phyloP scores from a whole-genome alignment of 495 filamentous ascomycete genomes.

The Melanomma pulvis-pyrius region DNA sequence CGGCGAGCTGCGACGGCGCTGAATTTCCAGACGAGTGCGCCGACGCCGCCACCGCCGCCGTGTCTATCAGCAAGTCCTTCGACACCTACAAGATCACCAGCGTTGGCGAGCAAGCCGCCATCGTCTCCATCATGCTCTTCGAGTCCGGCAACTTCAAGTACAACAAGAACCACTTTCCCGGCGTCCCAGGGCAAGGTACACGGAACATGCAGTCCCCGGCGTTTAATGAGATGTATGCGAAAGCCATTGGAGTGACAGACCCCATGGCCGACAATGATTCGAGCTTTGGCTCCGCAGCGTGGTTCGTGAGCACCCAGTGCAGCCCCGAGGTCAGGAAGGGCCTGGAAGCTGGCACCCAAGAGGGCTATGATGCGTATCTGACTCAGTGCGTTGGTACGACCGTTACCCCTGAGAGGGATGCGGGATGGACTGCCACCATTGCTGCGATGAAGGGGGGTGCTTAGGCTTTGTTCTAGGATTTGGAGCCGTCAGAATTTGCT shows the following conservation, averaged over 20 bases:
- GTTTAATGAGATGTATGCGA: slow-evolving; percentile 66
- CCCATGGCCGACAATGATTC: slow-evolving; percentile 53
- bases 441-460: slow-evolving; percentile 23
- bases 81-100: slow-evolving; percentile 55
- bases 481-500: too few species aligned
- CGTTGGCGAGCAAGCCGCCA: slow-evolving; percentile 41
- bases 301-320: slow-evolving; percentile 75
- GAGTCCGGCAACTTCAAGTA: slow-evolving; percentile 62
- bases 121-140: slow-evolving; percentile 50
- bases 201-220: slow-evolving; percentile 72
- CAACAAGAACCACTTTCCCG: slow-evolving; percentile 48
- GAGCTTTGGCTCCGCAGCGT: slow-evolving; percentile 74
- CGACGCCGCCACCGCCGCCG: slow-evolving; percentile 64
- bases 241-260: slow-evolving; percentile 33
- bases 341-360: slow-evolving; percentile 56
- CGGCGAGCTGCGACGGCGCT: slow-evolving; percentile 51
- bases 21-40: slow-evolving; percentile 62
- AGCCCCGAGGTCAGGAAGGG: slow-evolving; percentile 45
- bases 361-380: slow-evolving; percentile 66
- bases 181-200: slow-evolving; percentile 70
- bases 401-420: slow-evolving; percentile 53
- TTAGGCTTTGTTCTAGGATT: too few species aligned
- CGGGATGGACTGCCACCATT: slow-evolving; percentile 55
- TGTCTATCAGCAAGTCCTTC: slow-evolving; percentile 59
- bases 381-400: slow-evolving; percentile 62